Conservation (phyloP, 441 rosid genomes). For the Euphorbia schlechtendalii region DNA sequence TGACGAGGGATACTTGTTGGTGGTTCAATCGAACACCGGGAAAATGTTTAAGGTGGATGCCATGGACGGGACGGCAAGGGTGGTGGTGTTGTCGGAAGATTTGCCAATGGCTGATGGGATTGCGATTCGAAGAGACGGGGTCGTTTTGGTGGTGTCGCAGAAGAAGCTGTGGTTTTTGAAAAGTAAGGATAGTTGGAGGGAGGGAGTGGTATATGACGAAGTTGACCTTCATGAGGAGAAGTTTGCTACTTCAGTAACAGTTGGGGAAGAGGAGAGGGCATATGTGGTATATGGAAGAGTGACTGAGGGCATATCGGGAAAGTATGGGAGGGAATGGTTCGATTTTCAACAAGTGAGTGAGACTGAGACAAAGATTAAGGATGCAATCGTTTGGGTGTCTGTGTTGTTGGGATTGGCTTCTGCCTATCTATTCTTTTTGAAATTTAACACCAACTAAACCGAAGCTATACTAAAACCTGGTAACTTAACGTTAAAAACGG, state of each 20-base stretch:
- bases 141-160: conserved; percentile 52
- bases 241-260: conserved; percentile 46
- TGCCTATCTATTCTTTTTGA: too few species aligned
- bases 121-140: conserved; percentile 55
- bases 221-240: conserved; percentile 52
- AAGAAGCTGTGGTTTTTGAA: conserved; percentile 58
- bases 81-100: conserved; percentile 42
- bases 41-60: conserved; percentile 79
- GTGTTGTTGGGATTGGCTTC: too few species aligned
- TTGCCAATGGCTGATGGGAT: conserved; percentile 51
- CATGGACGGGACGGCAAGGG: conserved; percentile 57
- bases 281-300: conserved; percentile 73
- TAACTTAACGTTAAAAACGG: too few species aligned
- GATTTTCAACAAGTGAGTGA: too few species aligned
- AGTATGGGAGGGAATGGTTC: conserved; percentile 47
- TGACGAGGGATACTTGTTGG: conserved; percentile 70
- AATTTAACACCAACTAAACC: too few species aligned
- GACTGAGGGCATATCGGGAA: conserved; percentile 43
- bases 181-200: conserved; percentile 67
- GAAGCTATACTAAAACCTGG: too few species aligned
- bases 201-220: conserved; percentile 66
- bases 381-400: too few species aligned
- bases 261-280: conserved; percentile 50
- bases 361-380: too few species aligned
- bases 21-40: conserved; percentile 80